These are phyloP conservation scores for Rhodamnia argentea DNA, from an alignment of 345 rosid genomes.

Conservation along the genomic window DNA sequence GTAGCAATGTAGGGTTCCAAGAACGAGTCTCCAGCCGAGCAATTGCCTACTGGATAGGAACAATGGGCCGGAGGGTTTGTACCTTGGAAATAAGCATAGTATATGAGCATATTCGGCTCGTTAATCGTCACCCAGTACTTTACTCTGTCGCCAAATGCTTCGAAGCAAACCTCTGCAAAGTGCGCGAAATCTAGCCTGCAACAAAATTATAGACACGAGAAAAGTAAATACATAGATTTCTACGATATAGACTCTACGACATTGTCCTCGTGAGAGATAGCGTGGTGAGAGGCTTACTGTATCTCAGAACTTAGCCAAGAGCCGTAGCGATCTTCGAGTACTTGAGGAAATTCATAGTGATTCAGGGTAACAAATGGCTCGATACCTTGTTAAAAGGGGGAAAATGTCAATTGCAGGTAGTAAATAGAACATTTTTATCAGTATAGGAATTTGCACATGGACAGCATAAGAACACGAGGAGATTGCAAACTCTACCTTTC, in stretches of 20 bases:
- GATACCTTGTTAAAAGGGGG: background rate
- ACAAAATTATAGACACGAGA: constrained; percentile 6
- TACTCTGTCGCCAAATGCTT: constrained; percentile 50
- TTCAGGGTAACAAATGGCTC: constrained; percentile 13
- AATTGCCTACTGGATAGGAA: constrained; percentile 33
- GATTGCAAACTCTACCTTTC: constrained; percentile 5
- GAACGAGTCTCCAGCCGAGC: constrained; percentile 38
- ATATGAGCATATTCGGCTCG: constrained; percentile 34
- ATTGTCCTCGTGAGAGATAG: background rate
- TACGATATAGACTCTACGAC: background rate
- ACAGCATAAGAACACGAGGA: background rate
- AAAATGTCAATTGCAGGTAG: background rate
- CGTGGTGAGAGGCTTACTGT: background rate
- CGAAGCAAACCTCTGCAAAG: constrained; percentile 49
- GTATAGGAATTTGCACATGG: background rate
- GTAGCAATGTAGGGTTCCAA: constrained; percentile 47
- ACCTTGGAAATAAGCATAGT: constrained; percentile 23
- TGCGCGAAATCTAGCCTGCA: constrained; percentile 41
- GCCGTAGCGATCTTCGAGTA: constrained; percentile 11
- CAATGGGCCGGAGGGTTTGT: constrained; percentile 34
- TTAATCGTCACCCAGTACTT: constrained; percentile 54
- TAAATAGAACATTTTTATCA: background rate
- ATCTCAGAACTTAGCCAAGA: constrained; percentile 16
- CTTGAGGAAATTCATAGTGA: constrained; percentile 11
- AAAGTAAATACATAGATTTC: background rate